Evolutionary conservation across 1,284 basidiomycete genomes (phyloP), one percentile per base, ranked within the genome.

Genomic region (Puccinia triticina): DNA sequence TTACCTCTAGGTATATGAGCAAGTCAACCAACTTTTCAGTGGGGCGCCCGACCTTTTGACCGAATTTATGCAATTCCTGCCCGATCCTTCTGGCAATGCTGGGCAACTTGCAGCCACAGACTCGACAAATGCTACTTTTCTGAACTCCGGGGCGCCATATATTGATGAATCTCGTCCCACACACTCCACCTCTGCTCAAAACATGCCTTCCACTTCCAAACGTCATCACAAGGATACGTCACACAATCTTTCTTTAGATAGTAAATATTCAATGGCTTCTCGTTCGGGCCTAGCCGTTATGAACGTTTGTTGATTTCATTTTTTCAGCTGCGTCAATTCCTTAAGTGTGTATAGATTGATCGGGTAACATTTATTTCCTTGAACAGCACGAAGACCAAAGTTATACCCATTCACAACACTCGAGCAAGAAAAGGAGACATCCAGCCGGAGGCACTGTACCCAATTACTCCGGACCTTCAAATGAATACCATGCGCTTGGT

Each of bases 31-130:
- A 84, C 90, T 99, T 40, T 99, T 99, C 89, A 92, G 93, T 86
- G 92, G 94, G 85, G 94, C 94, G 0, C 94, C 93, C 7, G 97
- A 99, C 85, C 90, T 99, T 66, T 89, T 99, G 81, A 91, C 92
- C 66, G 96, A 99, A 87, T 99, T 99, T 90, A 96, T 94, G 87
- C 93, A 94, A 86, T 99, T 99, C 88, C 88, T 99, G 2, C 96
- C 96, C 12, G 94, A 94, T 84, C 88, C 87, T 0, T 85, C 84
- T 16, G 82, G 75, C 29, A 84, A 84, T 43, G 37, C 43, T 16
- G 16, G 29, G 67, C 79, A 67, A 61, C 57, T 53, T 71, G 29
- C 53, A 4, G 61, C 55, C 16, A 67, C 71, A n/a, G 46, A 77
- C 29, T 29, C 64, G 4, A 11, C 23, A 37, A 48, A 23, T 57